phyloP scores from a whole-genome alignment of 257 asterid genomes.

The Solanum chilense region DNA sequence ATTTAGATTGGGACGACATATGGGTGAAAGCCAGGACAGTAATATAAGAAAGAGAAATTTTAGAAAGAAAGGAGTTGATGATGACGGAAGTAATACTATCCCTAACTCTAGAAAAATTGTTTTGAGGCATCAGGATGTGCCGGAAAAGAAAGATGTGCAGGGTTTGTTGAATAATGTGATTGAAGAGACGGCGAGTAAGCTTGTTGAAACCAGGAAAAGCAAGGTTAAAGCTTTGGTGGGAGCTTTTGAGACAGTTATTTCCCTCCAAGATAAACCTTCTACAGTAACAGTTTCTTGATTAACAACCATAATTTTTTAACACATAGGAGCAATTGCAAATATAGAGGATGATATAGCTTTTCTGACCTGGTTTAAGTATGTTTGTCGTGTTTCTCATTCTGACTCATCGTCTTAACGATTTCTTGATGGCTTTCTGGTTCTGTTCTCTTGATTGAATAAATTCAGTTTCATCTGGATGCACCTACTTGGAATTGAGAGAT shows the following conservation, averaged over 20 bases:
- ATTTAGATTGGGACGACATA: constrained; percentile 39
- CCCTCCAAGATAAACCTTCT: constrained; percentile 64
- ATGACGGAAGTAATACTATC: constrained; percentile 5
- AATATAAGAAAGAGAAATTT: constrained; percentile 23
- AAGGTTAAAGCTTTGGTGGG: constrained; percentile 92
- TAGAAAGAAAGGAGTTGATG: constrained; percentile 24
- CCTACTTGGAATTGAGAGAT: neutral
- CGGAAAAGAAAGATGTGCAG: constrained; percentile 65
- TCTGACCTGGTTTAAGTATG: neutral
- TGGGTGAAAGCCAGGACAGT: constrained; percentile 21
- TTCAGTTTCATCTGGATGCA: neutral
- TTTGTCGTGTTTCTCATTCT: neutral
- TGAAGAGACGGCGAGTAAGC: constrained; percentile 86
- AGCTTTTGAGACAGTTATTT: constrained; percentile 83
- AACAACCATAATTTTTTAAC: neutral
- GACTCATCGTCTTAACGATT: neutral
- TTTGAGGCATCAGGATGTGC: constrained; percentile 57
- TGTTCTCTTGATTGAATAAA: neutral
- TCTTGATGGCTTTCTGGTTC: neutral
- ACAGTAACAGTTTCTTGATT: constrained; percentile 20
- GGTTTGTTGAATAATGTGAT: constrained; percentile 63
- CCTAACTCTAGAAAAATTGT: constrained; percentile 27
- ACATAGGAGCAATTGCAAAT: neutral
- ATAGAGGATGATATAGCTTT: neutral
- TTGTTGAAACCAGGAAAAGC: constrained; percentile 70